A percentile compares a stretch with the other conserved stretches of the same genome.
Conservation (phyloP, 257 asterid species). For the Mentha longifolia region DNA sequence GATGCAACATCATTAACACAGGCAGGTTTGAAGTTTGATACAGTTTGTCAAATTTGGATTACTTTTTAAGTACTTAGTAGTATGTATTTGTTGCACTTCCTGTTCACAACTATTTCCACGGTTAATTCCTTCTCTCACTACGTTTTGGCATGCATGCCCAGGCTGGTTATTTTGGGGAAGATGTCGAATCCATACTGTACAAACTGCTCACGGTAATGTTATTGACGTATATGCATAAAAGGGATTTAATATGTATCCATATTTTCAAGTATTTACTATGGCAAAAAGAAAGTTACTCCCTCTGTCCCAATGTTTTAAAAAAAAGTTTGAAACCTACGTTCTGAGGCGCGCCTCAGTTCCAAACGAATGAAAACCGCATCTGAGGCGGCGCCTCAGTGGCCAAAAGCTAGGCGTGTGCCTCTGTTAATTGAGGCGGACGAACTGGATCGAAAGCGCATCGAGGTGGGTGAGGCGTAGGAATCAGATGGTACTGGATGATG, state of each 20-base stretch:
- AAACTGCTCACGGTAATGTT: constrained; percentile 76
- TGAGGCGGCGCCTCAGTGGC: no score
- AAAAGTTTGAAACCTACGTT: no score
- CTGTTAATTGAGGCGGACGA: no score
- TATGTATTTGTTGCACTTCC: constrained; percentile 20
- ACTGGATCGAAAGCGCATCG: no score
- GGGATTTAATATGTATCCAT: constrained; percentile 24
- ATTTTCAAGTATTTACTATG: neutral
- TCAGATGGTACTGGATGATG: neutral
- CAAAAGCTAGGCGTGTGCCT: no score
- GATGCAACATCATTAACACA: constrained; percentile 95
- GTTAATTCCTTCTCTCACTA: constrained; percentile 25
- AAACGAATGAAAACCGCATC: no score
- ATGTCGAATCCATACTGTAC: constrained; percentile 85
- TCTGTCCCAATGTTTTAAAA: no score
- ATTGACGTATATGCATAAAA: constrained; percentile 12
- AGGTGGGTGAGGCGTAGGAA: no score
- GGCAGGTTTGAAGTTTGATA: constrained; percentile 95
- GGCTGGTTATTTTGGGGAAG: constrained; percentile 99
- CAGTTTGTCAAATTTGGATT: constrained; percentile 29
- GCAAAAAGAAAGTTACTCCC: neutral
- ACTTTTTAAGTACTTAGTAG: constrained; percentile 25
- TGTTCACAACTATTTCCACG: neutral
- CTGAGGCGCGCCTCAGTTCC: no score
- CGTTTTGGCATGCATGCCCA: constrained; percentile 38